Evolutionary conservation across 2,329 filamentous ascomycete species (phyloP).

Genomic region (Pseudonectria buxi): DNA sequence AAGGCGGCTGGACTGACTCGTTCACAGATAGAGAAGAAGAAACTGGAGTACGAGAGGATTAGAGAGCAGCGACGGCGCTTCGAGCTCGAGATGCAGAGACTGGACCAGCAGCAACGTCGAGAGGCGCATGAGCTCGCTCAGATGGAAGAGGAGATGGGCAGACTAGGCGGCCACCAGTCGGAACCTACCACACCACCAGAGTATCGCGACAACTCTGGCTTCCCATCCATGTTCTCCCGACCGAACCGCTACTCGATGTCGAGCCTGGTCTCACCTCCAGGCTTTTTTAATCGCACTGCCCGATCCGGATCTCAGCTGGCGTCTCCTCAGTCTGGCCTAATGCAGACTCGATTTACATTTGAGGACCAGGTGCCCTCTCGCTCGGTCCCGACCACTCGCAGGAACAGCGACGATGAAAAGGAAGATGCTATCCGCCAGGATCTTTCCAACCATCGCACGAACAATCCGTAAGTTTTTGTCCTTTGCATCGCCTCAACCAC

Average conservation of each 20-base stretch:
- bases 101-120: constrained; percentile 76
- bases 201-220: constrained; percentile 70
- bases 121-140: constrained; percentile 79
- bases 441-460: constrained; percentile 64
- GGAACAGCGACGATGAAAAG: constrained; percentile 88
- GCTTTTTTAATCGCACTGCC: constrained; percentile 64
- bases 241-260: constrained; percentile 86
- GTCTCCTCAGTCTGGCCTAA: constrained; percentile 63
- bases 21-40: constrained; percentile 82
- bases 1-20: constrained; percentile 28
- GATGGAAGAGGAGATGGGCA: constrained; percentile 71
- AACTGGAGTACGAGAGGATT: constrained; percentile 84
- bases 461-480: constrained; percentile 64
- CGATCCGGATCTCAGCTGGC: constrained; percentile 74
- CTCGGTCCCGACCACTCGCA: constrained; percentile 77
- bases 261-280: constrained; percentile 75
- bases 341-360: constrained; percentile 52
- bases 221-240: constrained; percentile 72
- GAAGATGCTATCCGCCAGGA: constrained; percentile 65
- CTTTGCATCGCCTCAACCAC: constrained; percentile 6
- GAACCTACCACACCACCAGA: constrained; percentile 96
- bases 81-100: constrained; percentile 83
- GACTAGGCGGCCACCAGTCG: constrained; percentile 68
- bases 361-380: constrained; percentile 60
- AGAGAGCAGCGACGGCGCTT: constrained; percentile 84